Conservation (phyloP, 352 stramenopile species). For the Phytopythium boreale region DNA sequence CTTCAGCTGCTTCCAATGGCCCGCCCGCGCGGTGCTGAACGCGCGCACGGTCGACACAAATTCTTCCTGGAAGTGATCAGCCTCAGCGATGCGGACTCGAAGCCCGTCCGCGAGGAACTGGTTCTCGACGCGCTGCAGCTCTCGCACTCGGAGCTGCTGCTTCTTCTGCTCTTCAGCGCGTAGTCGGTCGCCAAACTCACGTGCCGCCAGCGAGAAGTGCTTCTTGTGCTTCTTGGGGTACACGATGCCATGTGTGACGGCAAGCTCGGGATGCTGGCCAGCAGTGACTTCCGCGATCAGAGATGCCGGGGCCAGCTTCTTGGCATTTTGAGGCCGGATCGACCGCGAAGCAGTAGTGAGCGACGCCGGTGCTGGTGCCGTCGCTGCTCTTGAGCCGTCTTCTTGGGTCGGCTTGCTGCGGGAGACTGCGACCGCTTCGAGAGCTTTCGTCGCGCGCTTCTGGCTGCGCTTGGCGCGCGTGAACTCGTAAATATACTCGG, state of each 20-base stretch:
- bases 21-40: constrained; percentile 34
- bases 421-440: neutral
- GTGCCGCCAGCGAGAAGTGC: constrained; percentile 49
- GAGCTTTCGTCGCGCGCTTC: constrained; percentile 25
- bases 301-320: neutral
- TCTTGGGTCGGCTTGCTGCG: neutral
- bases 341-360: neutral
- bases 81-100: constrained; percentile 25
- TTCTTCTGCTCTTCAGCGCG: constrained; percentile 38
- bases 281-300: neutral
- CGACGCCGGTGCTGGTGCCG: neutral
- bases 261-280: constrained; percentile 10
- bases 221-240: constrained; percentile 27
- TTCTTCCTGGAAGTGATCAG: constrained; percentile 55
- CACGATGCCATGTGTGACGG: neutral
- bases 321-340: neutral
- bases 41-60: constrained; percentile 57
- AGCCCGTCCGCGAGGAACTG: constrained; percentile 45
- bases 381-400: neutral
- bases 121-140: constrained; percentile 38
- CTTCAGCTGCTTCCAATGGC: constrained; percentile 53
- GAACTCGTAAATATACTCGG: constrained; percentile 68
- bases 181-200: constrained; percentile 45
- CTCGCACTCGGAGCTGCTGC: constrained; percentile 18
- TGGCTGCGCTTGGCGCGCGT: constrained; percentile 39